Percentiles rank a stretch among this genome's conserved stretches.
phyloP scores from a whole-genome alignment of 2,329 filamentous ascomycete species.

The Aspergillus jensenii region DNA sequence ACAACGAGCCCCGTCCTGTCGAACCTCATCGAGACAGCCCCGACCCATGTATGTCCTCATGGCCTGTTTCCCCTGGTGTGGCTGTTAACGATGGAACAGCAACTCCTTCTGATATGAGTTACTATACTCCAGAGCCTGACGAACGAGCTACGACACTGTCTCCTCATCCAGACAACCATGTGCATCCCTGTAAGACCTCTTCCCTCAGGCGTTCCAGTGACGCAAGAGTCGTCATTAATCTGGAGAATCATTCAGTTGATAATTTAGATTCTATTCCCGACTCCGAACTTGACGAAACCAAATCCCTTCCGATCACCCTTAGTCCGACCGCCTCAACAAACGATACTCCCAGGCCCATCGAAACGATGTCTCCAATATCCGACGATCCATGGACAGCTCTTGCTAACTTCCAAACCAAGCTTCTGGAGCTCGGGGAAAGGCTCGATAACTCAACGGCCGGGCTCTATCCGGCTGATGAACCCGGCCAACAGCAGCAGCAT shows the following conservation, averaged over 20 bases:
- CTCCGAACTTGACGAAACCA: slow-evolving; percentile 27
- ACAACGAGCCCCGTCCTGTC: slow-evolving; percentile 15
- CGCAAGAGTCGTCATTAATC: slow-evolving; percentile 9
- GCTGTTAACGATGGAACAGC: slow-evolving; percentile 19
- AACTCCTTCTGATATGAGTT: slow-evolving; percentile 40
- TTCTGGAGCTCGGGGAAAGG: slow-evolving; percentile 17
- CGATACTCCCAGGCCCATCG: slow-evolving; percentile 13
- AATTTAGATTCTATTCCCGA: slow-evolving; percentile 27
- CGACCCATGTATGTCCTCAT: slow-evolving; percentile 30
- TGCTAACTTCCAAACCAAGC: slow-evolving; percentile 17
- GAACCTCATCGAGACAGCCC: slow-evolving; percentile 27
- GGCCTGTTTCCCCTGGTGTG: not conserved
- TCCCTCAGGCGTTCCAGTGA: slow-evolving; percentile 10
- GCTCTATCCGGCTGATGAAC: slow-evolving; percentile 16
- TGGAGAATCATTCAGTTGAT: slow-evolving; percentile 20
- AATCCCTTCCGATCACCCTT: slow-evolving; percentile 20
- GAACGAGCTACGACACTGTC: slow-evolving; percentile 29
- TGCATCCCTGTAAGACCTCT: slow-evolving; percentile 25
- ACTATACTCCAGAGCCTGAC: slow-evolving; percentile 36
- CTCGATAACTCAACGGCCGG: slow-evolving; percentile 19
- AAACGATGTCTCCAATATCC: not conserved
- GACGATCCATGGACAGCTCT: slow-evolving; percentile 18
- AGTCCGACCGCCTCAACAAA: slow-evolving; percentile 11
- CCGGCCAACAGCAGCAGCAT: slow-evolving; percentile 1
- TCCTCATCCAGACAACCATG: slow-evolving; percentile 29